Conservation (phyloP, 495 filamentous ascomycete species). For the Monascus purpureus region DNA sequence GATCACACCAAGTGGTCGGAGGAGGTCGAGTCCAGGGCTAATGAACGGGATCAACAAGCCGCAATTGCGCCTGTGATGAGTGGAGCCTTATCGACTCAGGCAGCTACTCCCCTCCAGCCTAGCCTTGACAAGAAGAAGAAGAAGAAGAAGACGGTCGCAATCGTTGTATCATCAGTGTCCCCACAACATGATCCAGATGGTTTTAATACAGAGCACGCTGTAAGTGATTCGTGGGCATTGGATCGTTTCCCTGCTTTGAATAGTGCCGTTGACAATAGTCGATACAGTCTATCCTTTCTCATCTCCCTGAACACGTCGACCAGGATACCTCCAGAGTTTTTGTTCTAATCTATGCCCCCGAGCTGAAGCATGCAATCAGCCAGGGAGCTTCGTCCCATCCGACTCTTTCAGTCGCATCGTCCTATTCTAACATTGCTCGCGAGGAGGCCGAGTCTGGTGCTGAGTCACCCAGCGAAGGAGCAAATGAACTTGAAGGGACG, state of each 20-base stretch:
- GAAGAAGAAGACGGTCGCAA: slow-evolving; percentile 59
- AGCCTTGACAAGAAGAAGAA: slow-evolving; percentile 34
- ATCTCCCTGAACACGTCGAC: slow-evolving; percentile 64
- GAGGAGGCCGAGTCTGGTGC: slow-evolving; percentile 59
- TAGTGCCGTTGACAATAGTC: no score
- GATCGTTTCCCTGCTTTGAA: no score
- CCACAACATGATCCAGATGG: slow-evolving; percentile 44
- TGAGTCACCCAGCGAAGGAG: slow-evolving; percentile 42
- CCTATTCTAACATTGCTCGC: slow-evolving; percentile 73
- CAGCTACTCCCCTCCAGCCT: slow-evolving; percentile 7
- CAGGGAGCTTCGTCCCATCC: slow-evolving; percentile 24
- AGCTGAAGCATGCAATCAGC: slow-evolving; percentile 47
- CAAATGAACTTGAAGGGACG: slow-evolving; percentile 20
- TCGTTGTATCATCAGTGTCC: slow-evolving; percentile 71
- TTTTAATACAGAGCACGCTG: slow-evolving; percentile 60
- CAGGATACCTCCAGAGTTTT: slow-evolving; percentile 57
- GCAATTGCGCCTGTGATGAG: slow-evolving; percentile 14
- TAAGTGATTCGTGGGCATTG: slow-evolving; percentile 31
- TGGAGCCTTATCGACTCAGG: slow-evolving; percentile 14
- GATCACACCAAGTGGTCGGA: slow-evolving; percentile 80
- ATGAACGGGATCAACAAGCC: slow-evolving; percentile 16
- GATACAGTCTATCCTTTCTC: slow-evolving; percentile 69
- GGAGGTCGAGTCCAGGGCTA: slow-evolving; percentile 45
- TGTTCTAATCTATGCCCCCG: slow-evolving; percentile 76
- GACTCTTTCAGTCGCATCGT: slow-evolving; percentile 60